Conservation (phyloP, 768 basidiomycete genomes). For the Phlegmacium glaucopus region DNA sequence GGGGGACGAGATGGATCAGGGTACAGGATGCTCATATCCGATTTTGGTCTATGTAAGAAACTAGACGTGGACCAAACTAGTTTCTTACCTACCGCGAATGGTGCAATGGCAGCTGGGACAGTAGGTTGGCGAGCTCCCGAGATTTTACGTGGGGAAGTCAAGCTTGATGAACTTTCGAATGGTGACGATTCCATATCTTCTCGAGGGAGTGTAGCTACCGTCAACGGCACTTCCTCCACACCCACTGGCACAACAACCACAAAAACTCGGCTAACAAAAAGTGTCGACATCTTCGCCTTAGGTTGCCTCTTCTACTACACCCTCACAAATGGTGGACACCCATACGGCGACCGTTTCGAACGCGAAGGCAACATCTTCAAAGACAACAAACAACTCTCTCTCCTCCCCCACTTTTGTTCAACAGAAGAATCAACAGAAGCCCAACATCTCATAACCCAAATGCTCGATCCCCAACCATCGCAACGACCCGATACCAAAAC, state of each 20-base stretch:
- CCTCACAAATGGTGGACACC: slow-evolving; percentile 86
- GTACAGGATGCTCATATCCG: slow-evolving; percentile 88
- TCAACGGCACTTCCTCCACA: slow-evolving; percentile 32
- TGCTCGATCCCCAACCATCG: slow-evolving; percentile 74
- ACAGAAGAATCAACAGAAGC: slow-evolving; percentile 90
- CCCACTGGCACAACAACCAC: slow-evolving; percentile 30
- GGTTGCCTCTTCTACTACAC: slow-evolving; percentile 96
- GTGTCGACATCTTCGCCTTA: slow-evolving; percentile 94
- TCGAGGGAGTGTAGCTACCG: slow-evolving; percentile 57
- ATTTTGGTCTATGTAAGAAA: slow-evolving; percentile 96
- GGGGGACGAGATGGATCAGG: slow-evolving; percentile 33
- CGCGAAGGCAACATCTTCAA: slow-evolving; percentile 93
- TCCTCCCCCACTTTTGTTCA: too few relatives aligned
- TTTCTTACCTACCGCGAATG: slow-evolving; percentile 89
- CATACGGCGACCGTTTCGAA: slow-evolving; percentile 91
- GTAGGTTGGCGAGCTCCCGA: slow-evolving; percentile 98
- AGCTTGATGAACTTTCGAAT: slow-evolving; percentile 74
- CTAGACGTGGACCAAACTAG: slow-evolving; percentile 95
- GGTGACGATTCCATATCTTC: slow-evolving; percentile 63
- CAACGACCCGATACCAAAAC: slow-evolving; percentile 81
- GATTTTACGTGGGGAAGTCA: slow-evolving; percentile 91
- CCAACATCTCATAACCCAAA: slow-evolving; percentile 68
- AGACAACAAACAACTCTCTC: slow-evolving; percentile 45
- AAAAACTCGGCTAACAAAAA: slow-evolving; percentile 80
- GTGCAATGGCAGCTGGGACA: slow-evolving; percentile 87